Percentiles rank a stretch among this genome's conserved stretches.
These are phyloP conservation scores for Cardamine resedifolia DNA, from an alignment of 345 rosid genomes.

Conservation along the genomic window DNA sequence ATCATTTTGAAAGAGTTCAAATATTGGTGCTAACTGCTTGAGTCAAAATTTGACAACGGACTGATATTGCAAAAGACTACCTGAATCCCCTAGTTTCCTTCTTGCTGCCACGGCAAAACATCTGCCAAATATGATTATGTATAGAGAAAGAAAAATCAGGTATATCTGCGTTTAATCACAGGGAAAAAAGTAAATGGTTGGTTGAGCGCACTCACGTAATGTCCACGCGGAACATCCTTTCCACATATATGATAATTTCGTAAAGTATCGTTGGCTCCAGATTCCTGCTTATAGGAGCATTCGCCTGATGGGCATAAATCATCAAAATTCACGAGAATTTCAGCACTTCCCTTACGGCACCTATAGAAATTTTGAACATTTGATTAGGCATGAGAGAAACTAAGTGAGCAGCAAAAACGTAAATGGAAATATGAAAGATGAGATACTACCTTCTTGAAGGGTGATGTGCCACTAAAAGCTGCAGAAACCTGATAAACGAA, in stretches of 20 bases:
- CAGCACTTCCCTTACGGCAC: conserved; percentile 96
- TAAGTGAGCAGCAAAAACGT: conserved; percentile 19
- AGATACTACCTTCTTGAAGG: conserved; percentile 76
- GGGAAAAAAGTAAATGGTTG: conserved; percentile 1
- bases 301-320: conserved; percentile 61
- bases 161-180: neutral
- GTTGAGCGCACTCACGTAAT: conserved; percentile 57
- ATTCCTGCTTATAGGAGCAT: conserved; percentile 42
- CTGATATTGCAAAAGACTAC: conserved; percentile 41
- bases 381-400: conserved; percentile 13
- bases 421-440: conserved; percentile 9
- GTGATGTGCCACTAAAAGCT: conserved; percentile 89
- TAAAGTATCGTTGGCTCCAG: conserved; percentile 42
- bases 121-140: conserved; percentile 51
- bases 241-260: conserved; percentile 73
- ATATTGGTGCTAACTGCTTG: neutral
- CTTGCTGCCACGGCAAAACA: conserved; percentile 96
- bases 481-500: conserved; percentile 77
- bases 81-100: conserved; percentile 95
- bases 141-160: conserved; percentile 18
- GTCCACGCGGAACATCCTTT: conserved; percentile 95
- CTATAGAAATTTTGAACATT: conserved; percentile 45
- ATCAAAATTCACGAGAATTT: conserved; percentile 78
- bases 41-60: neutral
- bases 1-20: conserved; percentile 16